phyloP scores from a whole-genome alignment of 192 early-diverging fungal genomes.

The Globomyces pollinis-pini region DNA sequence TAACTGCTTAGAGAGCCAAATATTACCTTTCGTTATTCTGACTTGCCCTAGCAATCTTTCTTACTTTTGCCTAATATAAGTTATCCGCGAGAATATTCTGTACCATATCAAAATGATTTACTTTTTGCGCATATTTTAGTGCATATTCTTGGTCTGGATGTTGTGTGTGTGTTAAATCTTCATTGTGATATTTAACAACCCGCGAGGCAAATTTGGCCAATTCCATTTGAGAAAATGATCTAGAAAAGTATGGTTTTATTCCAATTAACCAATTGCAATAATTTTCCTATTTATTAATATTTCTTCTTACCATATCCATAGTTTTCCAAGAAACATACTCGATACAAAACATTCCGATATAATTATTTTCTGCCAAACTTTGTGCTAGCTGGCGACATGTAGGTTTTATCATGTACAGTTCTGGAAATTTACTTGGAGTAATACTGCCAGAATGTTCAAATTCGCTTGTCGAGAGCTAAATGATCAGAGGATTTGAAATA shows the following conservation, averaged over 20 bases:
- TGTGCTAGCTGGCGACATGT: background rate
- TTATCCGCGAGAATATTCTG: too few relatives aligned
- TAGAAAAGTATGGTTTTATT: conserved; percentile 4
- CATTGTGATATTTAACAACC: background rate
- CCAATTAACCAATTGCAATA: background rate
- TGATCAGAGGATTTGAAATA: background rate
- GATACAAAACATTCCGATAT: background rate
- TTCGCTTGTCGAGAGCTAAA: background rate
- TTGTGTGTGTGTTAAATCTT: background rate
- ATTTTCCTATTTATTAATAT: background rate
- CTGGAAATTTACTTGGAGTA: background rate
- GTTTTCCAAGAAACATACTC: conserved; percentile 3
- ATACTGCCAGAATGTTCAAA: background rate
- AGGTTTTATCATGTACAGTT: background rate
- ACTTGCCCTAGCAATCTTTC: background rate
- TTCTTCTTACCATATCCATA: background rate
- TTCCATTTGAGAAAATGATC: background rate
- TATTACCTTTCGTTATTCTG: background rate
- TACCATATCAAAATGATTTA: conserved; percentile 5
- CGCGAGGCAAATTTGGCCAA: background rate
- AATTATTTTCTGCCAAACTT: background rate
- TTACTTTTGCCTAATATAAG: background rate
- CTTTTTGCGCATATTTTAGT: background rate
- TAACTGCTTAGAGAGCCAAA: too few relatives aligned
- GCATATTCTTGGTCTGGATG: background rate